A percentile compares a stretch with the other conserved stretches of the same genome.
Conservation (phyloP, 2,329 filamentous ascomycete species). For the Ophiocordyceps camponoti-floridani region DNA sequence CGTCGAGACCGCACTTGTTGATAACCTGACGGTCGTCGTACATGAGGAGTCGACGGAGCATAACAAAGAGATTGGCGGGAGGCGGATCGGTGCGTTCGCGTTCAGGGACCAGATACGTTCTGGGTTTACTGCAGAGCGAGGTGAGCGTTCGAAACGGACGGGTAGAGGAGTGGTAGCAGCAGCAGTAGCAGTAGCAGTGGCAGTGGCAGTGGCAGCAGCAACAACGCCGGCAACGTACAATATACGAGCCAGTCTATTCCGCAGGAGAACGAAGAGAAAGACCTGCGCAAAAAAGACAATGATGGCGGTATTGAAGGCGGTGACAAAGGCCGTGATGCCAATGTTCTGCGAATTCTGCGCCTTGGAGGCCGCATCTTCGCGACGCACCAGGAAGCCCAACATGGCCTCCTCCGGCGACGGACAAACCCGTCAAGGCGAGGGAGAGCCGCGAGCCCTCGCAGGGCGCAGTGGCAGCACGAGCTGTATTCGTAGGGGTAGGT, state of each 20-base stretch:
- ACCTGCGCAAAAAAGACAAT: conserved; percentile 47
- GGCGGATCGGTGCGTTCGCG: conserved; percentile 66
- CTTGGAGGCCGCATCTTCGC: neutral
- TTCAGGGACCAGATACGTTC: conserved; percentile 74
- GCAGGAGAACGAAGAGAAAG: conserved; percentile 55
- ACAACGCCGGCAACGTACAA: conserved; percentile 57
- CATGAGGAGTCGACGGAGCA: conserved; percentile 44
- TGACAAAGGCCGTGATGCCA: conserved; percentile 32
- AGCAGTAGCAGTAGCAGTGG: too few relatives aligned
- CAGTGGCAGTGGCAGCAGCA: neutral
- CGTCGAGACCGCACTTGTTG: conserved; percentile 86
- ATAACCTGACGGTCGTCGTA: conserved; percentile 68
- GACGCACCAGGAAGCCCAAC: neutral
- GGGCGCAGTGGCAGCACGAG: too few relatives aligned
- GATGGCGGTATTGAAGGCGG: conserved; percentile 44
- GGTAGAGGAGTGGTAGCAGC: neutral
- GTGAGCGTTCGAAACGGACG: neutral
- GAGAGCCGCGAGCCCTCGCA: too few relatives aligned
- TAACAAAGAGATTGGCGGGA: conserved; percentile 33
- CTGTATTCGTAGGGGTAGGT: too few relatives aligned
- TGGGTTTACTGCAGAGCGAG: conserved; percentile 42
- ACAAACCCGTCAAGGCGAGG: too few relatives aligned
- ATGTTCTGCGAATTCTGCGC: conserved; percentile 26
- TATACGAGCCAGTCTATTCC: conserved; percentile 64
- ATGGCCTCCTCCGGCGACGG: too few relatives aligned